phyloP scores from a whole-genome alignment of 768 basidiomycete genomes.

The Tephrocybe sp. region DNA sequence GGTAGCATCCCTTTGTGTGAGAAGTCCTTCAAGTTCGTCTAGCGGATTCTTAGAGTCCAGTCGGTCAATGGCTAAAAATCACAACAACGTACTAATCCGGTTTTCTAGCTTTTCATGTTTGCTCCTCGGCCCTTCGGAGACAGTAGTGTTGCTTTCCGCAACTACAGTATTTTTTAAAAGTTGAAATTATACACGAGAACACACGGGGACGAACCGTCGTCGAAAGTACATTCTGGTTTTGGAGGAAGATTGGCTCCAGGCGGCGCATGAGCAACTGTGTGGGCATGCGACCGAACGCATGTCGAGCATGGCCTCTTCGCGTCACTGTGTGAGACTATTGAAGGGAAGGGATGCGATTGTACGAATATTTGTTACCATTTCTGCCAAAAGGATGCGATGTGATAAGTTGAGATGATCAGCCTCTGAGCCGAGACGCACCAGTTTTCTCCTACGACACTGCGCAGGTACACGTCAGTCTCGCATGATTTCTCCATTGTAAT shows the following conservation, averaged over 20 bases:
- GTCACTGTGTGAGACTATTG: constrained; percentile 44
- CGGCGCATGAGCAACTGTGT: constrained; percentile 62
- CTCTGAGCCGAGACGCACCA: constrained; percentile 47
- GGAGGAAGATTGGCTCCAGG: constrained; percentile 54
- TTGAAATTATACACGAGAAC: neutral
- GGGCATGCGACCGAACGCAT: constrained; percentile 72
- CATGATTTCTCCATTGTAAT: constrained; percentile 1
- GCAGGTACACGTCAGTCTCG: constrained; percentile 20
- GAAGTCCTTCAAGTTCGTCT: constrained; percentile 71
- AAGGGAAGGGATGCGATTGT: constrained; percentile 1
- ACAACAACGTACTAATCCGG: constrained; percentile 56
- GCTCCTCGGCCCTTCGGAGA: constrained; percentile 55
- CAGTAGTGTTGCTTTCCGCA: constrained; percentile 33
- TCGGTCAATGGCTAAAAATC: neutral
- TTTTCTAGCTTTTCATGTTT: constrained; percentile 65
- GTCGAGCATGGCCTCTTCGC: constrained; percentile 78
- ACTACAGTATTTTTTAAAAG: constrained; percentile 28
- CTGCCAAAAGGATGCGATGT: constrained; percentile 26
- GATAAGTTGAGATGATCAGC: too few species aligned
- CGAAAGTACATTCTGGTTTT: constrained; percentile 73
- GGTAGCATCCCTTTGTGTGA: constrained; percentile 54
- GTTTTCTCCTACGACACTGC: constrained; percentile 72
- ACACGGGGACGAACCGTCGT: constrained; percentile 51
- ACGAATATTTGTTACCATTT: constrained; percentile 51
- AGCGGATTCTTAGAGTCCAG: constrained; percentile 3